Base-by-base conservation (phyloP, 768 basidiomycete species). In the Russula sp. region DNA sequence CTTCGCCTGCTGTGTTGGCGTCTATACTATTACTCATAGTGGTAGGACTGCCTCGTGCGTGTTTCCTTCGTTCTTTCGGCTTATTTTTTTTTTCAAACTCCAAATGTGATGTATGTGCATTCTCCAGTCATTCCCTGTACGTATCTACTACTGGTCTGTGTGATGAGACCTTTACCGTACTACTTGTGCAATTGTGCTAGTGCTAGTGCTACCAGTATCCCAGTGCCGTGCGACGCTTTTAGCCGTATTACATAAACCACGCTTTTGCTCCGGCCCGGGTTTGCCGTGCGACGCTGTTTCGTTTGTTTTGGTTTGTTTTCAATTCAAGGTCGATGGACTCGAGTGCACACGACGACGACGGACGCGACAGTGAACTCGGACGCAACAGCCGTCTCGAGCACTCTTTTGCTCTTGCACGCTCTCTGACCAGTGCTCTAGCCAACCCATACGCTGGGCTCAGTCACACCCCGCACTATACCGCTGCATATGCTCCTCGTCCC, bases 391-490 rank as follows among this genome's bases (percentile, higher is more conserved):
- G 25, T 29, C 25, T 29, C 25, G 25, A 29, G 25, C 25, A 29
- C 25, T 29, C 25, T 29, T 29, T 29, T 10, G 9, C 58, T 14
- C 65, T 69, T 13, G 71, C 69, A 18, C 66, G 69, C 3, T 65
- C 70, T 2, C 59, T 72, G 7, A 57, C 68, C 10, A 63, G 67
- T 43, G 61, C 72, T 0, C 67, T 73, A 4, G 55, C 68, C 11
- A 70, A 73, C 58, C 73, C 74, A 16, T 73, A 73, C 57, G 67
- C 61, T 29, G 25, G 3, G 25, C 25, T 14, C 52, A 10, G 60
- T 70, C 73, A 20, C 70, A 70, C 55, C 61, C 64, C 35, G 25
- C 25, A 29, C 25, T 29, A 29, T 29, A 3, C 25, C 25, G 25
- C 25, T 29, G 25, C 25, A 29, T 67, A 67, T 38, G 58, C 62